Percentiles rank a stretch among this genome's conserved stretches.
These are phyloP conservation scores for Rhynchospora breviuscula DNA, from an alignment of 176 grass and related monocot genomes.

Conservation along the genomic window DNA sequence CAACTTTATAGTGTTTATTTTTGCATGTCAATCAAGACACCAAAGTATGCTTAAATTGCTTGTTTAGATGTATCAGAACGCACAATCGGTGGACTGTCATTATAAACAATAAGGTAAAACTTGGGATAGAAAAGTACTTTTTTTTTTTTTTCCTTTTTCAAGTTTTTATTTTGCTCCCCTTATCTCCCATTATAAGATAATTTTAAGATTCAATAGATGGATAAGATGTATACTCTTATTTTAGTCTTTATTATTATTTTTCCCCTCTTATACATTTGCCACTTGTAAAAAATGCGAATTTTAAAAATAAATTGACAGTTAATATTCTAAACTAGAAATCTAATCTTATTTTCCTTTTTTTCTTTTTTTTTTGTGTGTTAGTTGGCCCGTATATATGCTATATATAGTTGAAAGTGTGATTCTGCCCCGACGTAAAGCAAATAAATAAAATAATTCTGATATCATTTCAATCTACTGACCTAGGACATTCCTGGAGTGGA, in stretches of 20 bases:
- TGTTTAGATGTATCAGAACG: not conserved
- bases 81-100: not conserved
- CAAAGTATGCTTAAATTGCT: not conserved
- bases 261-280: conserved; percentile 5
- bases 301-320: not conserved
- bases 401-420: too few species aligned
- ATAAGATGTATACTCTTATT: not conserved
- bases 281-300: not conserved
- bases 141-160: too few species aligned
- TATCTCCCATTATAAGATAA: not conserved
- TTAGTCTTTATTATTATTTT: not conserved
- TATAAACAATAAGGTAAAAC: too few species aligned
- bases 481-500: not conserved
- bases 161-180: too few species aligned
- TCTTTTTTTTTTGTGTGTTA: too few species aligned
- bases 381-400: too few species aligned
- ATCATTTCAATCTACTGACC: not conserved
- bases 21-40: not conserved
- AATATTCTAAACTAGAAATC: not conserved
- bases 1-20: not conserved
- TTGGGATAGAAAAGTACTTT: too few species aligned
- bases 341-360: not conserved
- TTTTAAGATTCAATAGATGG: too few species aligned
- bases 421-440: not conserved
- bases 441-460: not conserved